Base-by-base conservation (phyloP, 495 filamentous ascomycete species). In the Chaetomium cochliodes region DNA sequence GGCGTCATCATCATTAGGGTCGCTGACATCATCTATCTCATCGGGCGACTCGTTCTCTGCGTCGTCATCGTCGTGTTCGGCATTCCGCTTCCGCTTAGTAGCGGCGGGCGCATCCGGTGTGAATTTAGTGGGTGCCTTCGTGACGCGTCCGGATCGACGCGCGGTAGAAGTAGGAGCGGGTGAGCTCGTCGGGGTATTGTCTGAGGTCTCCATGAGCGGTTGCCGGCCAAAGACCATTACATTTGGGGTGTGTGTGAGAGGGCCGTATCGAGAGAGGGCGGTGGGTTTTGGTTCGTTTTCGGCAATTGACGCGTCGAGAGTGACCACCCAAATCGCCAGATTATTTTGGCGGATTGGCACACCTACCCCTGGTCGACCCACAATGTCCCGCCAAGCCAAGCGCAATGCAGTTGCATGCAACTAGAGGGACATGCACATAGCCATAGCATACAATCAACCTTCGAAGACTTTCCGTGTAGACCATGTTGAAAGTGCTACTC, bases 61-160 rank as follows among this genome's bases (percentile, higher is more conserved):
- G 25, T 81, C 77, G 23, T 78, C 80, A 47, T 78, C 78, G 46
- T 80, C 79, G 65, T 73, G 61, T 4, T 82, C 81, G 41, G 78
- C 77, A 33, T 75, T 81, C 65, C 84, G 81, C 75, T 87, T 87
- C 68, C 84, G 77, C 74, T 87, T 87, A 26, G 77, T 70, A 51
- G 77, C 71, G 65, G 69, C 47, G 63, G 71, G 73, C 68, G 70
- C 75, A 69, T 83, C 77, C 39, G 82, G 79, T 49, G 77, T 82
- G 77, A 87, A 91, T 49, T 87, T 82, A 69, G 86, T 83, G 57
- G 91, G 91, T 65, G 84, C 87, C 67, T 88, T 90, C 66, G 87
- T 85, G 77, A 87, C 86, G 78, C 92, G 90, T 79, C 90, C 90
- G 54, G 92, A 96, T 71, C 90, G 90, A 74, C 92, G 86, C 69